Percentiles rank a stretch among this genome's conserved stretches.
phyloP scores from a whole-genome alignment of 2,329 filamentous ascomycete species.

The Exophiala calicioides region DNA sequence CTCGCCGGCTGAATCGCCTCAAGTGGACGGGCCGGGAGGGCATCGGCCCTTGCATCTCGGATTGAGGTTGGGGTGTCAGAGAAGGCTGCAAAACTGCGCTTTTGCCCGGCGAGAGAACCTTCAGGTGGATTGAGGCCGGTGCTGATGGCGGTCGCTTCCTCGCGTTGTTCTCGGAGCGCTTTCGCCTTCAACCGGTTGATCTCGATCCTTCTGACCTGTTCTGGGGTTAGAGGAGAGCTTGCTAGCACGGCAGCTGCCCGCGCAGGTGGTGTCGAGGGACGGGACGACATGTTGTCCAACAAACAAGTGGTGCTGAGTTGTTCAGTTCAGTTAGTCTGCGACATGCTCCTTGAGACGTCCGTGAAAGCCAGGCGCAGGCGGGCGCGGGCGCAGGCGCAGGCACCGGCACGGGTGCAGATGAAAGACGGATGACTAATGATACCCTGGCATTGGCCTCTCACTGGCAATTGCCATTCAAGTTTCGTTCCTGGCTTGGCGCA shows the following conservation, averaged over 20 bases:
- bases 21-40: conserved; percentile 39
- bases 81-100: conserved; percentile 69
- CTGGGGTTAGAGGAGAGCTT: conserved; percentile 57
- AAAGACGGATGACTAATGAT: too few relatives aligned
- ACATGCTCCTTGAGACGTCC: too few relatives aligned
- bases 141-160: conserved; percentile 56
- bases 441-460: too few relatives aligned
- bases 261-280: conserved; percentile 50
- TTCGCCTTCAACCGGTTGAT: conserved; percentile 85
- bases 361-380: too few relatives aligned
- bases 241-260: conserved; percentile 38
- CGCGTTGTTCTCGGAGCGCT: conserved; percentile 73
- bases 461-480: neutral
- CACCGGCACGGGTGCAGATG: too few relatives aligned
- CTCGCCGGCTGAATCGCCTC: conserved; percentile 69
- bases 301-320: too few relatives aligned
- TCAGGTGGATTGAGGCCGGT: conserved; percentile 40
- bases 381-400: too few relatives aligned
- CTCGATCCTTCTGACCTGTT: conserved; percentile 70
- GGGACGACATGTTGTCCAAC: conserved; percentile 35
- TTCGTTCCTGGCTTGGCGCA: conserved; percentile 4
- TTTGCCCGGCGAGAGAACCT: conserved; percentile 63
- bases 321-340: too few relatives aligned
- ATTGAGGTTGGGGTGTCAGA: conserved; percentile 60
- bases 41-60: conserved; percentile 64